These are phyloP conservation scores for Cystoderma amianthinum DNA, from an alignment of 768 basidiomycete genomes.

Conservation along the genomic window DNA sequence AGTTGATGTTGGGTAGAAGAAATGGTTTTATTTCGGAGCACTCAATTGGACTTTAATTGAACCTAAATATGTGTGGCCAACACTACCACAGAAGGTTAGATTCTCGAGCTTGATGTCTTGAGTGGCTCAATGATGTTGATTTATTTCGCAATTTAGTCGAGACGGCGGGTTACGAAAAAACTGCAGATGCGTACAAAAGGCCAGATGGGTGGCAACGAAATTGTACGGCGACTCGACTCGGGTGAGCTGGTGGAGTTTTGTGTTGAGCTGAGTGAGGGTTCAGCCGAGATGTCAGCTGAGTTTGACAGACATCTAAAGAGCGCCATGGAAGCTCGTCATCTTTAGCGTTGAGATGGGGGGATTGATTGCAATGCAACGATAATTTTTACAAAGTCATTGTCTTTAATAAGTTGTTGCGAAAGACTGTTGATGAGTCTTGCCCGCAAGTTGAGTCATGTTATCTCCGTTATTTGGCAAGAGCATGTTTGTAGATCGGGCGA, in stretches of 20 bases:
- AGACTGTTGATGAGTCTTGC: too few species aligned
- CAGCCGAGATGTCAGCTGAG: not conserved
- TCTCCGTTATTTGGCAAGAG: too few species aligned
- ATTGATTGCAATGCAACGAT: too few species aligned
- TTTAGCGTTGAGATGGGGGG: too few species aligned
- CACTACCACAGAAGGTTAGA: constrained; percentile 27
- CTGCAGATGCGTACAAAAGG: constrained; percentile 26
- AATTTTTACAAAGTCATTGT: too few species aligned
- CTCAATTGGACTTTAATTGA: constrained; percentile 31
- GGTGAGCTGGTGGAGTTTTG: constrained; percentile 40
- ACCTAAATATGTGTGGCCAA: constrained; percentile 28
- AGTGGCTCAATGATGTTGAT: constrained; percentile 3
- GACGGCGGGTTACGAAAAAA: constrained; percentile 23
- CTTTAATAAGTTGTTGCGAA: too few species aligned
- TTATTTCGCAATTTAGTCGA: constrained; percentile 16
- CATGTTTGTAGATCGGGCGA: too few species aligned
- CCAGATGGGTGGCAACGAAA: constrained; percentile 20
- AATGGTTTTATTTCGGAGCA: constrained; percentile 48
- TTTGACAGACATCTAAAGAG: not conserved
- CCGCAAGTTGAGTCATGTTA: too few species aligned
- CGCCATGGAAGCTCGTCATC: too few species aligned
- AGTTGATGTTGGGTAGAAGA: too few species aligned
- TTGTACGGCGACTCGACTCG: constrained; percentile 27
- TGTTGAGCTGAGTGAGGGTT: constrained; percentile 19
- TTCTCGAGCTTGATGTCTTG: not conserved